Conservation (phyloP, 306 rosid genomes). For the Carpinus fangiana region DNA sequence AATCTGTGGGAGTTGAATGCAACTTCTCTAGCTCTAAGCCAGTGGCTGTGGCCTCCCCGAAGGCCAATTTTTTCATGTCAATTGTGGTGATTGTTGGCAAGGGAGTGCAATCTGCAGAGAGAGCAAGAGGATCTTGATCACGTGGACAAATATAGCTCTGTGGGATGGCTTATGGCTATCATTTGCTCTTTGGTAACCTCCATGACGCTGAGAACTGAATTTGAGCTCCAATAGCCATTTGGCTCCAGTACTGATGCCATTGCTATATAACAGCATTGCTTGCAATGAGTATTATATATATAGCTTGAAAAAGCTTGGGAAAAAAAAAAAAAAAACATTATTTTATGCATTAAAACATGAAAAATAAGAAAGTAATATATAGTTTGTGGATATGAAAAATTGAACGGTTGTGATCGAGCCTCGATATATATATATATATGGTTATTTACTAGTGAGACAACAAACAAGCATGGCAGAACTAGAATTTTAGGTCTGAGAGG, state of each 20-base stretch:
- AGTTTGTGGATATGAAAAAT: too few species aligned
- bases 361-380: too few species aligned
- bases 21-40: conserved; percentile 43
- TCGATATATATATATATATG: too few species aligned
- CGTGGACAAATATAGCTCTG: conserved; percentile 42
- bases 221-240: conserved; percentile 1
- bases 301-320: background rate
- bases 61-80: conserved; percentile 40
- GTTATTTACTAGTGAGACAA: too few species aligned
- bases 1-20: conserved; percentile 58
- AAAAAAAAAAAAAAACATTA: too few species aligned
- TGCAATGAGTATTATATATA: background rate
- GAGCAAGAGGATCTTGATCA: conserved; percentile 26
- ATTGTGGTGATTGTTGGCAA: conserved; percentile 49
- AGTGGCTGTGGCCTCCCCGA: conserved; percentile 1
- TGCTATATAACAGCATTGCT: background rate
- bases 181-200: conserved; percentile 17
- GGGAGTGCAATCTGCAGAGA: conserved; percentile 16
- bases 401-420: too few species aligned
- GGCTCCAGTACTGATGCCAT: conserved; percentile 18
- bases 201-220: conserved; percentile 22
- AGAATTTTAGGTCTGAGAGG: too few species aligned
- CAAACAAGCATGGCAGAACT: too few species aligned
- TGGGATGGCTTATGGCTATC: conserved; percentile 35
- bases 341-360: too few species aligned